Percentiles rank a stretch among this genome's conserved stretches.
Conservation (phyloP, 1,284 basidiomycete species). For the Ceratobasidium sp. region DNA sequence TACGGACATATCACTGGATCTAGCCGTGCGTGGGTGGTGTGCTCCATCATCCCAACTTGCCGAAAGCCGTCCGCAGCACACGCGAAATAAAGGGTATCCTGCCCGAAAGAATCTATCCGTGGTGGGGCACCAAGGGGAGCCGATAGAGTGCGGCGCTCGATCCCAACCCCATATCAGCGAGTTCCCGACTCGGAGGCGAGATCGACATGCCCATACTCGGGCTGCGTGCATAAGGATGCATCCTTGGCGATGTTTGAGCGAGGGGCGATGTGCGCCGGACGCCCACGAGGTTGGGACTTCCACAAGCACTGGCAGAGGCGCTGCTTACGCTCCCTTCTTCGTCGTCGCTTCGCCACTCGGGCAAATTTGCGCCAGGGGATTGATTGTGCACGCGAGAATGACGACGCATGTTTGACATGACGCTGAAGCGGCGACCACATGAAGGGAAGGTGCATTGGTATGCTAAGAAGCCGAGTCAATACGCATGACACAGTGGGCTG, state of each 20-base stretch:
- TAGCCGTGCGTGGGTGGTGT: too few relatives aligned
- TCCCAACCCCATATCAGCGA: not conserved
- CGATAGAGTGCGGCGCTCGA: slow-evolving; percentile 21
- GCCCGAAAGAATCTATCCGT: not conserved
- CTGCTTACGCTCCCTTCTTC: slow-evolving; percentile 1
- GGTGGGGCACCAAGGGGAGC: slow-evolving; percentile 16
- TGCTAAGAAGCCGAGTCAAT: slow-evolving; percentile 55
- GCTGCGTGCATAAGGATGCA: slow-evolving; percentile 31
- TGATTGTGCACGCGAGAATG: slow-evolving; percentile 73
- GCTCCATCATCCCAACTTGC: too few relatives aligned
- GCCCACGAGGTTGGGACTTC: not conserved
- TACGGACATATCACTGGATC: too few relatives aligned
- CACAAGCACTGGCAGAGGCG: not conserved
- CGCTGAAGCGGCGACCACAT: slow-evolving; percentile 80
- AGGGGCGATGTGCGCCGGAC: slow-evolving; percentile 14
- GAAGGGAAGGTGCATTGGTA: slow-evolving; percentile 74
- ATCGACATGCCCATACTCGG: not conserved
- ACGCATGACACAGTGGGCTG: slow-evolving; percentile 34
- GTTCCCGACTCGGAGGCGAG: not conserved
- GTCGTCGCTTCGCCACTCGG: slow-evolving; percentile 25
- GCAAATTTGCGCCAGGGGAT: not conserved
- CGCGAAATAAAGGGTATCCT: too few relatives aligned
- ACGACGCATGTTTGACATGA: slow-evolving; percentile 84
- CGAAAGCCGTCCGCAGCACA: too few relatives aligned
- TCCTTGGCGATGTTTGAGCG: not conserved